A percentile compares a stretch with the other conserved stretches of the same genome.
phyloP scores from a whole-genome alignment of 129 eudicot species.

The Artemisia argyi region DNA sequence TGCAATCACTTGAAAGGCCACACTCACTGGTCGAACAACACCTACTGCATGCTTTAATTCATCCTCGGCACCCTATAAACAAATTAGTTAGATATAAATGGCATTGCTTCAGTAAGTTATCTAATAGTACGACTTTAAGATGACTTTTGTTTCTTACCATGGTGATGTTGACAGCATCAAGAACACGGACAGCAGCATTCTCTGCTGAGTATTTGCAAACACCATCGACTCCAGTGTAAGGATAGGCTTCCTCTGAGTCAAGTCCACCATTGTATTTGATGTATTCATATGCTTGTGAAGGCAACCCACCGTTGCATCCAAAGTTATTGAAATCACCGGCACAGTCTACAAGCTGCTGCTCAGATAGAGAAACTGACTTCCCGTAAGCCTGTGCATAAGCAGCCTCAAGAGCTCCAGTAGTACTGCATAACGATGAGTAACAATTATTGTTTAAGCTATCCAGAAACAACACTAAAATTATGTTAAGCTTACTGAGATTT shows the following conservation, averaged over 20 bases:
- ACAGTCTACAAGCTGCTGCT: slow-evolving; percentile 99
- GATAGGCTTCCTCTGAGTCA: slow-evolving; percentile 90
- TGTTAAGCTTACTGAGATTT: not conserved
- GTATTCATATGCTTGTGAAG: slow-evolving; percentile 96
- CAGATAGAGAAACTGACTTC: slow-evolving; percentile 76
- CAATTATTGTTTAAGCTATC: not conserved
- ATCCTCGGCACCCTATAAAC: slow-evolving; percentile 88
- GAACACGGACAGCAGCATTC: slow-evolving; percentile 69
- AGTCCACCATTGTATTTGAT: slow-evolving; percentile 91
- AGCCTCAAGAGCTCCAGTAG: slow-evolving; percentile 98
- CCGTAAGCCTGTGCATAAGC: slow-evolving; percentile 92
- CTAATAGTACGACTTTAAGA: not conserved
- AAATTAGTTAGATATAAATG: not conserved
- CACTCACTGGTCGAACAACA: slow-evolving; percentile 91
- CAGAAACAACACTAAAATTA: not conserved
- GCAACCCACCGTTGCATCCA: slow-evolving; percentile 93
- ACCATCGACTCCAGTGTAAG: slow-evolving; percentile 78
- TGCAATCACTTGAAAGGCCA: slow-evolving; percentile 78
- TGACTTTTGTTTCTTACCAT: slow-evolving; percentile 34
- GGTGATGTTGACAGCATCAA: slow-evolving; percentile 84
- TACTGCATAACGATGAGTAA: slow-evolving; percentile 39
- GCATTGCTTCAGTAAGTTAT: not conserved
- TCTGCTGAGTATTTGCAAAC: slow-evolving; percentile 69
- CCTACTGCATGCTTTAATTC: slow-evolving; percentile 98
- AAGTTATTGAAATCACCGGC: slow-evolving; percentile 77